Evolutionary conservation across 805 yeast genomes (phyloP), one percentile per base, ranked within the genome.

Genomic region (Ogataea neopini): DNA sequence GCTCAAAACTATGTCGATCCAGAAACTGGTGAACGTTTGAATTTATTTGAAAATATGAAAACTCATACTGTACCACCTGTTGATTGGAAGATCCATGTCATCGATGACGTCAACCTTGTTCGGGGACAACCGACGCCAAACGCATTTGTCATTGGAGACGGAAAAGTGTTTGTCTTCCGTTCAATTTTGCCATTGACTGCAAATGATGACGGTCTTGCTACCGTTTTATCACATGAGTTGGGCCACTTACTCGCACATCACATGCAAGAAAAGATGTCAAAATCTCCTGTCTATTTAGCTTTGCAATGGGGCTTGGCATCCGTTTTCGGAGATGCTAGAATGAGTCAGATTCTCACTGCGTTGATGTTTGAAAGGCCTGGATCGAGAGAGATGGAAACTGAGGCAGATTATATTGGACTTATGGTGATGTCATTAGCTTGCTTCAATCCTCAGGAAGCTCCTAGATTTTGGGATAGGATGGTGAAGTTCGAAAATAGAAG

Each of bases 231-330:
- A 0, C 99, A 94, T 64, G 99, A 94, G 60, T 79, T 91, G 47
- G 91, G 97, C 0, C 99, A 94, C 69, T 96, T 90, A 64, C 72
- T 94, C 54, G 97, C 97, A 7, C 83, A 96, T 50, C 99, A 94
- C 63, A 81, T 94, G 6, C 83, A 86, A 40, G 99, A 94, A 61
- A 83, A 84, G 56, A 61, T 92, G 45, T 83, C 96, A 11, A 76
- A 79, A 53, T 81, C 85, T 11, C 98, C 98, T 0, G 57, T 89
- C 29, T 83, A 84, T 59, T 72, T 83, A 13, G 50, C 76, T 0
- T 51, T 84, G 9, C 80, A 83, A 7, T 51, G 83, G 3, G 42
- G 77, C 1, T 56, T 87, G 44, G 83, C 80, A 57, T 62, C 84
- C 1, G 56, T 81, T n/a, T 76, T 91, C 4, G 89, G 95, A 4